phyloP scores from a whole-genome alignment of 2,329 filamentous ascomycete species.

The Sordariomycetes sp. region DNA sequence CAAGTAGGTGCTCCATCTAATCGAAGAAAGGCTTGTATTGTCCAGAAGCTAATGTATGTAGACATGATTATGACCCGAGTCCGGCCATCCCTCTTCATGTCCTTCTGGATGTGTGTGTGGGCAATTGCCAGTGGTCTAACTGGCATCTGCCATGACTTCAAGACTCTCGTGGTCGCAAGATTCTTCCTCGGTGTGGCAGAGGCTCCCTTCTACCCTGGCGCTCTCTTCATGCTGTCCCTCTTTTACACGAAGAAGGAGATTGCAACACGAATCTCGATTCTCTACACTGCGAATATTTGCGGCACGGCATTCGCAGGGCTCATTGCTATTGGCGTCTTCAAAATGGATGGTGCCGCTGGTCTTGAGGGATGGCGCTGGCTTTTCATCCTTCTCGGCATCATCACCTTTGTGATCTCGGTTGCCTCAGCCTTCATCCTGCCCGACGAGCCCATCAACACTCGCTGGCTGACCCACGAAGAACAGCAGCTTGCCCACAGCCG shows the following conservation, averaged over 20 bases:
- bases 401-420: slow-evolving; percentile 9
- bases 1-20: no score
- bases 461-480: slow-evolving; percentile 27
- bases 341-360: slow-evolving; percentile 11
- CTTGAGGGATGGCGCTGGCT: slow-evolving; percentile 17
- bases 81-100: slow-evolving; percentile 28
- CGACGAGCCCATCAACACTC: slow-evolving; percentile 27
- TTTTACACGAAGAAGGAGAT: slow-evolving; percentile 14
- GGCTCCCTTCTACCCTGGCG: slow-evolving; percentile 13
- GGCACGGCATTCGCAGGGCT: slow-evolving; percentile 11
- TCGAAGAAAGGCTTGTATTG: no score
- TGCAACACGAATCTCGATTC: slow-evolving; percentile 9
- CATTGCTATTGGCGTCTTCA: slow-evolving; percentile 10
- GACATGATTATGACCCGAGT: slow-evolving; percentile 29
- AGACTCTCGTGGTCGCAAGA: slow-evolving; percentile 2
- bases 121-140: slow-evolving; percentile 13
- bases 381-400: slow-evolving; percentile 11
- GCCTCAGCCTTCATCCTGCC: slow-evolving; percentile 8
- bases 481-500: no score
- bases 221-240: slow-evolving; percentile 12
- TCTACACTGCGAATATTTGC: slow-evolving; percentile 12
- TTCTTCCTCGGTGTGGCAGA: slow-evolving; percentile 12
- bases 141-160: slow-evolving; percentile 7
- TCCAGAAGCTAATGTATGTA: no score
- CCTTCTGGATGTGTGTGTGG: slow-evolving; percentile 13